A percentile compares a stretch with the other conserved stretches of the same genome.
These are phyloP conservation scores for Eutypa lata DNA, from an alignment of 2,329 filamentous ascomycete genomes.

Conservation along the genomic window DNA sequence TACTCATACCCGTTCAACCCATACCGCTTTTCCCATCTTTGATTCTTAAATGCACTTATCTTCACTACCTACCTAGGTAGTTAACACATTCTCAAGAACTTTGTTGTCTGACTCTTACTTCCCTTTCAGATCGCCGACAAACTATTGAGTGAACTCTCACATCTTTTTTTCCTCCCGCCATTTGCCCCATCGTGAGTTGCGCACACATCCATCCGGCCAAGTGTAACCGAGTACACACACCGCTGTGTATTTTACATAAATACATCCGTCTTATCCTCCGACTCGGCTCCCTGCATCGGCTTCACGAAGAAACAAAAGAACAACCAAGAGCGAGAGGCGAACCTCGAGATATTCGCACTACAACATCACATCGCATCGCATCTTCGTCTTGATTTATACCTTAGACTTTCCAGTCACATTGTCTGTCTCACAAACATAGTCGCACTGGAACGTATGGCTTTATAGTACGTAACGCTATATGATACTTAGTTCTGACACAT, in stretches of 20 bases:
- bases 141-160: background rate
- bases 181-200: background rate
- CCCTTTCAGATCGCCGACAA: background rate
- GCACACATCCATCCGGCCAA: background rate
- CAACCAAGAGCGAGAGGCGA: slow-evolving; percentile 3
- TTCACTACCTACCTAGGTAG: background rate
- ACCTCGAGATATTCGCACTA: background rate
- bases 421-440: background rate
- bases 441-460: background rate
- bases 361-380: background rate
- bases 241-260: background rate
- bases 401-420: background rate
- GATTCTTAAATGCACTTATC: background rate
- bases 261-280: slow-evolving; percentile 9
- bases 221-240: background rate
- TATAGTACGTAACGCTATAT: background rate
- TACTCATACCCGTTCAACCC: background rate
- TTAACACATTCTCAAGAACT: background rate
- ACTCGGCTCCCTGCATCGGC: slow-evolving; percentile 11
- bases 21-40: background rate
- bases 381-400: background rate
- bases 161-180: background rate
- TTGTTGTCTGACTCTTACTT: background rate
- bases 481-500: background rate
- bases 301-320: slow-evolving; percentile 6